These are phyloP conservation scores for Exophiala sp. DNA, from an alignment of 2,329 filamentous ascomycete species.

Conservation along the genomic window DNA sequence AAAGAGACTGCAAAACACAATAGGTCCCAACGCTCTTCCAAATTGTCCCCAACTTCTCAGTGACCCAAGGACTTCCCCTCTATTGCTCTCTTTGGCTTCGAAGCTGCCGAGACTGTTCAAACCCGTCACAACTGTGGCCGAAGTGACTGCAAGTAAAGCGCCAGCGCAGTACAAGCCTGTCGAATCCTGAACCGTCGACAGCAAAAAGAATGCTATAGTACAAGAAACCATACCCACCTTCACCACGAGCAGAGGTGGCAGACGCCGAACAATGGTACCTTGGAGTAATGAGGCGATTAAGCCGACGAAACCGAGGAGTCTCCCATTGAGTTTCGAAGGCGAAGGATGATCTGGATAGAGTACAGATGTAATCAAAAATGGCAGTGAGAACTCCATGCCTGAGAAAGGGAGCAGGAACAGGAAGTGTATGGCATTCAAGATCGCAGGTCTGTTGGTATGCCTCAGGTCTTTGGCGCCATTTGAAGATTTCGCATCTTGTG, in stretches of 20 bases:
- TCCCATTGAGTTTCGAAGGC: constrained; percentile 71
- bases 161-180: constrained; percentile 75
- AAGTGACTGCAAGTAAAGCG: constrained; percentile 80
- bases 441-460: constrained; percentile 71
- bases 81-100: constrained; percentile 74
- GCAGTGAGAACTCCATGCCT: constrained; percentile 95
- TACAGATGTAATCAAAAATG: constrained; percentile 89
- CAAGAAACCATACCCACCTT: constrained; percentile 75
- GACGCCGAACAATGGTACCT: constrained; percentile 80
- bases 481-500: constrained; percentile 29
- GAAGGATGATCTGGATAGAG: constrained; percentile 69
- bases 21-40: constrained; percentile 78
- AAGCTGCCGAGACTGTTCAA: constrained; percentile 90
- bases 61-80: constrained; percentile 81
- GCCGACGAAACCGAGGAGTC: constrained; percentile 84
- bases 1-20: constrained; percentile 91
- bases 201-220: constrained; percentile 73
- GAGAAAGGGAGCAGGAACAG: constrained; percentile 94
- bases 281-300: constrained; percentile 89
- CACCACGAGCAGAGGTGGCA: constrained; percentile 76
- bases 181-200: constrained; percentile 67
- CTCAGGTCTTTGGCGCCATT: constrained; percentile 24
- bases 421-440: constrained; percentile 84
- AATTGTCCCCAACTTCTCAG: constrained; percentile 79
- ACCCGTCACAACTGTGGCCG: constrained; percentile 89